Evolutionary conservation across 805 yeast species (phyloP).

Genomic region (Wickerhamomyces rabaulensis): DNA sequence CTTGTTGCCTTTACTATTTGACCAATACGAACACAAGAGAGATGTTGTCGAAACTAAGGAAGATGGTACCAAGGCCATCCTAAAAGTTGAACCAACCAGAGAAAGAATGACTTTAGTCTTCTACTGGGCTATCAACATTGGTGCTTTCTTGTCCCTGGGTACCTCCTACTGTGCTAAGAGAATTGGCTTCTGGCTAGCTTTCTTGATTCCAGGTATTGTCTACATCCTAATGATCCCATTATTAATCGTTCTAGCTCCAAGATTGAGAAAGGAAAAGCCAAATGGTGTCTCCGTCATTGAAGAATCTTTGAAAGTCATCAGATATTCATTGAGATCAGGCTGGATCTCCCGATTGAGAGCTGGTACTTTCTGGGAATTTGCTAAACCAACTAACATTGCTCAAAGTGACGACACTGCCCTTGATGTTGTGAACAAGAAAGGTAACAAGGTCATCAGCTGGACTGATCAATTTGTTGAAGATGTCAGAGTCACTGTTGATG

Average conservation of each 20-base stretch:
- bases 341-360: conserved; percentile 34
- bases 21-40: conserved; percentile 56
- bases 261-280: conserved; percentile 21
- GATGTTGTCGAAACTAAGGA: conserved; percentile 52
- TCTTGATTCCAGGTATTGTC: conserved; percentile 57
- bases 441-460: conserved; percentile 38
- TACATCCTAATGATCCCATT: conserved; percentile 46
- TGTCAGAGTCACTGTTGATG: conserved; percentile 54
- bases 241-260: conserved; percentile 27
- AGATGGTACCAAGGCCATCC: conserved; percentile 60
- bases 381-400: conserved; percentile 52
- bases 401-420: conserved; percentile 28
- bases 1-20: conserved; percentile 63
- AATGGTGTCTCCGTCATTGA: conserved; percentile 34
- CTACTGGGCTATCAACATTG: conserved; percentile 69
- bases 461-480: conserved; percentile 67
- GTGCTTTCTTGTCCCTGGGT: conserved; percentile 67
- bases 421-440: conserved; percentile 16
- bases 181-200: conserved; percentile 71
- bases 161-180: conserved; percentile 64
- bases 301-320: conserved; percentile 35
- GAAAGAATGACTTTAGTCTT: conserved; percentile 71
- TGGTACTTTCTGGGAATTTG: conserved; percentile 44
- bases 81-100: conserved; percentile 63
- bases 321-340: conserved; percentile 37